Percentiles rank a stretch among this genome's conserved stretches.
These are phyloP conservation scores for Pythium vanterpoolii DNA, from an alignment of 352 stramenopile genomes.

Conservation along the genomic window DNA sequence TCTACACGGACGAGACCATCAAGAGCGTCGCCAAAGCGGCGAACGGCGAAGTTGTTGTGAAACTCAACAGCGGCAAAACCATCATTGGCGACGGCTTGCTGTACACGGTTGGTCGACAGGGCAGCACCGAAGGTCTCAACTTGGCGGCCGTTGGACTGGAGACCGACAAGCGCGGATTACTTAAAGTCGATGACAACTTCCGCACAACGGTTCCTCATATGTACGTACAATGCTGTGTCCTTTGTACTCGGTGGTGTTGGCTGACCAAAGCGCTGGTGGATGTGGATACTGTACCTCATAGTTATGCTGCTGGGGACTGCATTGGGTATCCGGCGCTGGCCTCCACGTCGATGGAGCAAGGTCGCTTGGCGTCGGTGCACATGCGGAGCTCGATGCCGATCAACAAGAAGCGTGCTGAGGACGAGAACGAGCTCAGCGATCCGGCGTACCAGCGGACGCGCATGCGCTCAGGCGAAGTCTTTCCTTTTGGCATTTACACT, in stretches of 20 bases:
- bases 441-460: conserved; percentile 66
- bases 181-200: conserved; percentile 88
- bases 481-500: conserved; percentile 88
- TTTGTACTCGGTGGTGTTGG: neutral
- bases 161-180: conserved; percentile 77
- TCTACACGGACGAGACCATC: conserved; percentile 79
- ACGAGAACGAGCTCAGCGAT: conserved; percentile 51
- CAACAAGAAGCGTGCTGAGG: conserved; percentile 43
- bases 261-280: neutral
- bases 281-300: conserved; percentile 17
- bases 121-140: conserved; percentile 84
- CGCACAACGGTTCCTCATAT: conserved; percentile 85
- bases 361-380: conserved; percentile 79
- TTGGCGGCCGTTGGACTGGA: conserved; percentile 73
- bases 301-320: conserved; percentile 88
- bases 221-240: conserved; percentile 33
- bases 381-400: conserved; percentile 76
- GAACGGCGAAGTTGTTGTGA: conserved; percentile 69
- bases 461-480: conserved; percentile 85
- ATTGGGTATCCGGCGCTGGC: conserved; percentile 88
- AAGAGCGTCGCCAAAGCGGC: conserved; percentile 63
- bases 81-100: conserved; percentile 82
- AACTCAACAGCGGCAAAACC: conserved; percentile 83
- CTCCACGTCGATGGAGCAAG: conserved; percentile 91
- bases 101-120: conserved; percentile 86